Evolutionary conservation across 2,329 filamentous ascomycete genomes (phyloP).

Genomic region (Colletotrichum melonis): DNA sequence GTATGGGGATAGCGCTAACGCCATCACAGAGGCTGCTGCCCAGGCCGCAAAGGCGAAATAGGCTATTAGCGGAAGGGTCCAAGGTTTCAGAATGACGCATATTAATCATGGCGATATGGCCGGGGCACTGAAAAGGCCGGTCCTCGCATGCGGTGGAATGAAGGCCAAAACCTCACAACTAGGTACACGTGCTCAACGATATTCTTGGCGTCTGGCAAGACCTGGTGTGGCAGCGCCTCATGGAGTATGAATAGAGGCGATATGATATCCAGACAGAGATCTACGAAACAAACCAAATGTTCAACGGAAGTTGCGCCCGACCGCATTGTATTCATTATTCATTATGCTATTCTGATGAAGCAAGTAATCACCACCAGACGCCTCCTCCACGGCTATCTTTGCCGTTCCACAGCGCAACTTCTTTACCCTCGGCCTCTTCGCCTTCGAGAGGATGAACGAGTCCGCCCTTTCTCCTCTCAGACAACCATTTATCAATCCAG

Average conservation of each 20-base stretch:
- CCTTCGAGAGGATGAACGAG: constrained; percentile 58
- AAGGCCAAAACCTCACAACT: neutral
- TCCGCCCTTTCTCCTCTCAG: constrained; percentile 68
- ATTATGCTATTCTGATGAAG: neutral
- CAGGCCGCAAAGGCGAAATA: constrained; percentile 68
- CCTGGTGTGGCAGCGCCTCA: neutral
- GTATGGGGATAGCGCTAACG: constrained; percentile 21
- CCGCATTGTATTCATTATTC: constrained; percentile 6
- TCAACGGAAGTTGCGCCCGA: neutral
- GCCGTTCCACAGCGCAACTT: constrained; percentile 50
- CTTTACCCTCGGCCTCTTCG: constrained; percentile 45
- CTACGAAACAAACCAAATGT: constrained; percentile 1
- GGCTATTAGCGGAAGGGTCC: neutral
- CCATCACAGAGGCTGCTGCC: constrained; percentile 63
- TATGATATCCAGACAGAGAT: constrained; percentile 11
- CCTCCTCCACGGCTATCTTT: constrained; percentile 51
- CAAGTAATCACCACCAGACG: constrained; percentile 50
- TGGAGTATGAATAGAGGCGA: constrained; percentile 1
- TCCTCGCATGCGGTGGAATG: neutral
- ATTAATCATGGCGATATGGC: constrained; percentile 6
- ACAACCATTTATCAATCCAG: constrained; percentile 73
- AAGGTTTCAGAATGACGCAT: neutral
- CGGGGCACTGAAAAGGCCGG: constrained; percentile 28
- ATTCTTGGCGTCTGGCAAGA: neutral
- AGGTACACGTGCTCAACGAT: neutral